phyloP scores from a whole-genome alignment of 83 land plant species.

The Picea abies region DNA sequence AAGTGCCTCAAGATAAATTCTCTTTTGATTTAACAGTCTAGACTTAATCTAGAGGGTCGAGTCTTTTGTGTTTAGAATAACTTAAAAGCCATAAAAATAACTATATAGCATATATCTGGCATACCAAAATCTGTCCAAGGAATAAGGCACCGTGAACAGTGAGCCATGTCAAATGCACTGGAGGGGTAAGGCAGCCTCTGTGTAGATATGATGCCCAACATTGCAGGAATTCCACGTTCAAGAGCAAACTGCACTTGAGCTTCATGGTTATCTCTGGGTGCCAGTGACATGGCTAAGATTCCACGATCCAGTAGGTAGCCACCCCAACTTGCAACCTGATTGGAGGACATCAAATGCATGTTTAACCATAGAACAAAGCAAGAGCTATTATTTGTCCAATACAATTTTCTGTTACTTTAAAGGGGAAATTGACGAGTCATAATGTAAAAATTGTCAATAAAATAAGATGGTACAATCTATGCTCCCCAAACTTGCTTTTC shows the following conservation, averaged over 20 bases:
- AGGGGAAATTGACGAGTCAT: not conserved
- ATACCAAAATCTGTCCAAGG: constrained; percentile 36
- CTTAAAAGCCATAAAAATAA: not conserved
- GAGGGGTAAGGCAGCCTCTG: constrained; percentile 41
- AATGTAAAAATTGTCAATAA: not conserved
- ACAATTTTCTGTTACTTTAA: not conserved
- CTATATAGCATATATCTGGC: not conserved
- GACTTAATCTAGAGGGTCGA: not conserved
- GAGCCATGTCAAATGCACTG: constrained; percentile 37
- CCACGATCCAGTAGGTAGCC: constrained; percentile 33
- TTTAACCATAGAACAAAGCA: not conserved
- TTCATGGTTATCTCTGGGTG: constrained; percentile 44
- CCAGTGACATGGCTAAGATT: constrained; percentile 40
- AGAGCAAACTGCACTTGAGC: constrained; percentile 42
- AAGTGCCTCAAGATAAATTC: not conserved
- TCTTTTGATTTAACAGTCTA: not conserved
- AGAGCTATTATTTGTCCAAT: not conserved
- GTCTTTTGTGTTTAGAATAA: not conserved
- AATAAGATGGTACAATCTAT: not conserved
- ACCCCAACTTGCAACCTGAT: constrained; percentile 56
- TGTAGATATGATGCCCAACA: constrained; percentile 36
- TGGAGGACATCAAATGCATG: not conserved
- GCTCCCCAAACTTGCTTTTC: not conserved
- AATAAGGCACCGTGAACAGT: constrained; percentile 38
- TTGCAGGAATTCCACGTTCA: constrained; percentile 40